Conservation (phyloP, 1,139 yeast species). For the Scheffersomyces stambukii region DNA sequence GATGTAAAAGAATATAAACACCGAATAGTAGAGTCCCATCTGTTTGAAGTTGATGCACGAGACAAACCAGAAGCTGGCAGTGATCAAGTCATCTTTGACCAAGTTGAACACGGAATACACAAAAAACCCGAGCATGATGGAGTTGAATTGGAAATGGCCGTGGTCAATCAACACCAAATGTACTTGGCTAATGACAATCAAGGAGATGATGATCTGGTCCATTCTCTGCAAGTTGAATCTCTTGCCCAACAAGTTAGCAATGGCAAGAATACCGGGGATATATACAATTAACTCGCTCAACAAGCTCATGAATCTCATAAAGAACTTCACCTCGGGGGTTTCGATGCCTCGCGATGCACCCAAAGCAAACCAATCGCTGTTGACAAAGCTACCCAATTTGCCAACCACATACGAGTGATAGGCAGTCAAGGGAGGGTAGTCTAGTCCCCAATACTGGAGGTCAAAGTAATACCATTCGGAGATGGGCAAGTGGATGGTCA, state of each 20-base stretch:
- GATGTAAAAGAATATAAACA: slow-evolving; percentile 77
- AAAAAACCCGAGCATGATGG: slow-evolving; percentile 88
- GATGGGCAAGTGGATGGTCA: slow-evolving; percentile 73
- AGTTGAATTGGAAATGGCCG: slow-evolving; percentile 94
- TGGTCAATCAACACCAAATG: slow-evolving; percentile 82
- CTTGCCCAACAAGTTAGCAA: slow-evolving; percentile 65
- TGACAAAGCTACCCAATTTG: slow-evolving; percentile 57
- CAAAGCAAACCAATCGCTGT: slow-evolving; percentile 73
- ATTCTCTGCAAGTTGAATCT: slow-evolving; percentile 52
- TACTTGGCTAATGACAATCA: slow-evolving; percentile 78
- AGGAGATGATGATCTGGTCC: slow-evolving; percentile 72
- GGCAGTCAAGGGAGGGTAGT: slow-evolving; percentile 96
- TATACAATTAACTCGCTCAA: slow-evolving; percentile 70
- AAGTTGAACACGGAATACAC: slow-evolving; percentile 65
- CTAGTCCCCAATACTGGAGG: slow-evolving; percentile 91
- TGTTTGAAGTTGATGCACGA: slow-evolving; percentile 82
- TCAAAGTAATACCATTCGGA: slow-evolving; percentile 86
- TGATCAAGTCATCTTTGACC: slow-evolving; percentile 54
- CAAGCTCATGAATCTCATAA: slow-evolving; percentile 77
- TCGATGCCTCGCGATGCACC: slow-evolving; percentile 75
- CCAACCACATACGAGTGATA: slow-evolving; percentile 86
- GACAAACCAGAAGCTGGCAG: slow-evolving; percentile 80
- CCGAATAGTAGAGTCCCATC: slow-evolving; percentile 92
- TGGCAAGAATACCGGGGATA: slow-evolving; percentile 75
- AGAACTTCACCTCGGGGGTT: slow-evolving; percentile 60